These are phyloP conservation scores for Plantago ovata DNA, from an alignment of 257 asterid species.

Conservation along the genomic window DNA sequence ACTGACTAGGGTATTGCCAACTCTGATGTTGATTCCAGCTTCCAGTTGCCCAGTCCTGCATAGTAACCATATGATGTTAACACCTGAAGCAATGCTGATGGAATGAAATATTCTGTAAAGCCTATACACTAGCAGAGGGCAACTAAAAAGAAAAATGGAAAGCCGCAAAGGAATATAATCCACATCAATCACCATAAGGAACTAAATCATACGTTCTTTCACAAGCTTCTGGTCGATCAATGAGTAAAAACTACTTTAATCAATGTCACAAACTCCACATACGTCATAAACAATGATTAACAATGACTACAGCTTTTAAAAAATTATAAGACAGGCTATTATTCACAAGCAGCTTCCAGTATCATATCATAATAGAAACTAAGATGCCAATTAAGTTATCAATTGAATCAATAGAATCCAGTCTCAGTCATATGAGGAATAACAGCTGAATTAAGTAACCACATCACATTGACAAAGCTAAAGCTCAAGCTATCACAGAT, in stretches of 20 bases:
- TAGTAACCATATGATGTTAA: conserved; percentile 18
- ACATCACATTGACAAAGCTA: no score
- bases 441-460: no score
- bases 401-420: no score
- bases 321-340: no score
- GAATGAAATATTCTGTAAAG: no score
- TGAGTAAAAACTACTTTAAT: neutral
- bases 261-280: neutral
- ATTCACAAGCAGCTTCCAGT: neutral
- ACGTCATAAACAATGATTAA: neutral
- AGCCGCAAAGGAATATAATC: neutral
- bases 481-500: no score
- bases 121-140: no score
- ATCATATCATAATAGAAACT: no score
- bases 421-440: no score
- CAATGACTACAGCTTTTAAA: no score
- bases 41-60: conserved; percentile 74
- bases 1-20: conserved; percentile 78
- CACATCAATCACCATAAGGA: neutral
- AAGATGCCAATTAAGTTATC: no score
- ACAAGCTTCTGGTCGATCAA: neutral
- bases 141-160: neutral
- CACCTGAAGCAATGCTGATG: conserved; percentile 3
- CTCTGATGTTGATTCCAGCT: conserved; percentile 76
- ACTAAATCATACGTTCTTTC: neutral